Evolutionary conservation across 805 yeast genomes (phyloP), one percentile per base, ranked within the genome.

Genomic region (Scheffersomyces stipitis): DNA sequence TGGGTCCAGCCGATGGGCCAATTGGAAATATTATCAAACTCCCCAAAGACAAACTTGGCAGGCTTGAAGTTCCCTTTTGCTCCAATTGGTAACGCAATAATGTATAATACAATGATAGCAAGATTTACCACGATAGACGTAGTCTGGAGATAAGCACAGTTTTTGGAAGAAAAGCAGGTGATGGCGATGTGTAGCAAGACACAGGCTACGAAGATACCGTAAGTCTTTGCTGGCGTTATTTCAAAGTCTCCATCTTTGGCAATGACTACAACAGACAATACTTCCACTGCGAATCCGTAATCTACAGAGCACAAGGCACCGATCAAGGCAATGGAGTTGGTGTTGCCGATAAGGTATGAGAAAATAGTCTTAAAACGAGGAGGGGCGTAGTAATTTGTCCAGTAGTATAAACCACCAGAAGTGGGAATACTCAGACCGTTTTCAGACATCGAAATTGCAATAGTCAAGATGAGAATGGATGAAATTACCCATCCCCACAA

Each of bases 341-440:
- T 48, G 42, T 51, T 52, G 3, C 64, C 66, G 27, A 60, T 49
- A 22, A 60, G 37, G 30, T 45, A 59, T 18, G 57, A 49, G 3
- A 58, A 26, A 5, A 49, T 34, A 10, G 58, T 55, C 44, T 51
- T 55, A 32, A 30, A 46, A 24, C 31, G 37, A 4, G 53, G 49
- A 1, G 63, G 64, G 3, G 62, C 57, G 33, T 59, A 60, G 45
- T 42, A 60, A 36, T 55, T 58, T 3, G 62, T 68, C 78, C 54
- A 59, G 46, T 60, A 60, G 45, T 56, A 60, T 10, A 60, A 44
- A 7, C 64, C 64, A 14, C 66, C 66, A n/a, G 56, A 46, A 4
- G 66, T 59, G 13, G 64, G 62, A 34, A 45, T 46, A 18, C 54
- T 42, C 14, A 56, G 48, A 1, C 62, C 64, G 29, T 48, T 42